These are phyloP conservation scores for Azolla pinnata DNA, from an alignment of 75 land plant species.

Conservation along the genomic window DNA sequence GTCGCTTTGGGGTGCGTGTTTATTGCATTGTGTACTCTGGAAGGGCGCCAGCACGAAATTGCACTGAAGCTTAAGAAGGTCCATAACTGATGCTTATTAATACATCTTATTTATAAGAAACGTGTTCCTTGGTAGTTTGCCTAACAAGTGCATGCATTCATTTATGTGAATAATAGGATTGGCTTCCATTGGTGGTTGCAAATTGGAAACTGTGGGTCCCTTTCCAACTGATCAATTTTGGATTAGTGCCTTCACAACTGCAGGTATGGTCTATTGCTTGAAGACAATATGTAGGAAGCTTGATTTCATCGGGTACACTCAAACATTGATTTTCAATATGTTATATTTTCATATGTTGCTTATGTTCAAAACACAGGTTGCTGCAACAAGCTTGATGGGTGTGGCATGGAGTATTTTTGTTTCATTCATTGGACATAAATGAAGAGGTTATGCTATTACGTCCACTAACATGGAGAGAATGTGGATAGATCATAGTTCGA, in stretches of 20 bases:
- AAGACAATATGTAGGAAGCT: too few species aligned
- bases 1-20: conserved; percentile 22
- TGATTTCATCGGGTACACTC: too few species aligned
- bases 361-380: too few species aligned
- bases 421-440: conserved; percentile 18
- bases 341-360: too few species aligned
- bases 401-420: conserved; percentile 32
- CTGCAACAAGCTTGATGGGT: conserved; percentile 25
- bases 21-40: conserved; percentile 23
- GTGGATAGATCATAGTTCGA: too few species aligned
- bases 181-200: conserved; percentile 23
- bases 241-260: conserved; percentile 29
- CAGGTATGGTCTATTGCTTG: too few species aligned
- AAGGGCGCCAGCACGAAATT: conserved; percentile 27
- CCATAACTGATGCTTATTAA: not conserved
- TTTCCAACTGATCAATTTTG: conserved; percentile 34
- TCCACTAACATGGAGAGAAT: too few species aligned
- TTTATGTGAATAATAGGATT: conserved; percentile 15
- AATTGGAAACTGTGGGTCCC: conserved; percentile 41
- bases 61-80: conserved; percentile 29
- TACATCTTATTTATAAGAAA: not conserved
- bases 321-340: too few species aligned
- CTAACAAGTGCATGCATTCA: not conserved
- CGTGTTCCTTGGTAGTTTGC: not conserved
- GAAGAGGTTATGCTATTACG: too few species aligned